phyloP scores from a whole-genome alignment of 345 rosid genomes.

The Ceriops tagal region DNA sequence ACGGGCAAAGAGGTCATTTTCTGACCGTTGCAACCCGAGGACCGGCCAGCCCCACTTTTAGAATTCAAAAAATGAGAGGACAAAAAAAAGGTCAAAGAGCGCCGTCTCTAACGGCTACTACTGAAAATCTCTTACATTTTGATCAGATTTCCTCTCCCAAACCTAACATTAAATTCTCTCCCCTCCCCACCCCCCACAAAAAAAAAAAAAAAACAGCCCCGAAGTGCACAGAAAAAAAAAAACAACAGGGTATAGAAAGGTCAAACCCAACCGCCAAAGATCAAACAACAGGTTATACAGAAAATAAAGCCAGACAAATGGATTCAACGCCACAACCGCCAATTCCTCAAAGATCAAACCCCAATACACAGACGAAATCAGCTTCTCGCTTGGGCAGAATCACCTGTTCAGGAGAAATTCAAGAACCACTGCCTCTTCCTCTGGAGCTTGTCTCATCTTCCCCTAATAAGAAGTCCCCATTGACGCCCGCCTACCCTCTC shows the following conservation, averaged over 20 bases:
- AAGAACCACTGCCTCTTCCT: constrained; percentile 32
- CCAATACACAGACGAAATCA: constrained; percentile 44
- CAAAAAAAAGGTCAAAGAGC: not conserved
- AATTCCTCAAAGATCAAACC: constrained; percentile 46
- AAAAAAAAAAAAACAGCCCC: not conserved
- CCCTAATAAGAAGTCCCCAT: constrained; percentile 33
- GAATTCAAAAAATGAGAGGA: constrained; percentile 12
- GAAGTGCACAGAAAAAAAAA: not conserved
- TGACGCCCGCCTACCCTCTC: constrained; percentile 47
- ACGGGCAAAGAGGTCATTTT: constrained; percentile 7
- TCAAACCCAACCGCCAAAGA: too few relatives aligned
- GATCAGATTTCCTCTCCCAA: not conserved
- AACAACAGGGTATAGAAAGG: too few relatives aligned
- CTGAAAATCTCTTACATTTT: not conserved
- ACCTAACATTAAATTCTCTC: not conserved
- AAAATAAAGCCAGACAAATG: constrained; percentile 26
- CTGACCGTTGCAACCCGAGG: constrained; percentile 32
- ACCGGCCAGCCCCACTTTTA: constrained; percentile 13
- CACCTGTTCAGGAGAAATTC: constrained; percentile 26
- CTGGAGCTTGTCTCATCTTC: constrained; percentile 48
- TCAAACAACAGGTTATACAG: not conserved
- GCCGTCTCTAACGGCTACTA: constrained; percentile 50
- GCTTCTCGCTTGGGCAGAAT: constrained; percentile 63
- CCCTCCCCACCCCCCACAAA: too few relatives aligned
- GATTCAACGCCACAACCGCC: constrained; percentile 30